phyloP scores from a whole-genome alignment of 2,329 filamentous ascomycete genomes.

The Cryphonectria carpinicola region DNA sequence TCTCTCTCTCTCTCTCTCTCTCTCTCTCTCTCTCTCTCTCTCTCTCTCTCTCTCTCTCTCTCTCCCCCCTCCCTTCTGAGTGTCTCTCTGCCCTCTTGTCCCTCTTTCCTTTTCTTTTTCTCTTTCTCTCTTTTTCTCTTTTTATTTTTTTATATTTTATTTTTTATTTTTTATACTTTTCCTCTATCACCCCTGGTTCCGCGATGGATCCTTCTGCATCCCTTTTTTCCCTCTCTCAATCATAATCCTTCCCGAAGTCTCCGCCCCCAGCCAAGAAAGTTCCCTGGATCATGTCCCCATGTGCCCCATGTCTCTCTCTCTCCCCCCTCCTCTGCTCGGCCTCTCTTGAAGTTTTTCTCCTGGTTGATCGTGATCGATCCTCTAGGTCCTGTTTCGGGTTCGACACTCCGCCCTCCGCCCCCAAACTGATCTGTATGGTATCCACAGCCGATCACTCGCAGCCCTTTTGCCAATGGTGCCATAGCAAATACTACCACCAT shows the following conservation, averaged over 20 bases:
- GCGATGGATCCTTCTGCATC: background rate
- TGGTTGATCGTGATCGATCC: background rate
- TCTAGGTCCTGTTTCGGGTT: conserved; percentile 1
- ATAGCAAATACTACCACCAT: background rate
- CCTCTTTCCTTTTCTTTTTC: background rate
- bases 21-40: no score
- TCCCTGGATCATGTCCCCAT: background rate
- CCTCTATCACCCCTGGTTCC: background rate
- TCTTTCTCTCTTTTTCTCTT: background rate
- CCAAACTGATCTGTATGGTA: background rate
- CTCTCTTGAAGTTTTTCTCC: background rate
- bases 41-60: background rate
- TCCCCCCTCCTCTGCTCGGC: no score
- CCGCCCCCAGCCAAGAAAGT: background rate
- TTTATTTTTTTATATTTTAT: no score
- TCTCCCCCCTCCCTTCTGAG: no score
- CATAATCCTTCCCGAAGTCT: conserved; percentile 8
- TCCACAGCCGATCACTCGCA: background rate
- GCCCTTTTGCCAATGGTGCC: background rate
- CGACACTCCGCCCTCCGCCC: background rate
- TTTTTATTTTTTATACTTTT: background rate
- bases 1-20: no score
- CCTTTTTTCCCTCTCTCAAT: background rate
- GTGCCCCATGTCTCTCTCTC: background rate
- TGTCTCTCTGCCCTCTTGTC: background rate